Conservation (phyloP, 225 moss, liverwort and hornwort species). For the Antitrichia curtipendula region DNA sequence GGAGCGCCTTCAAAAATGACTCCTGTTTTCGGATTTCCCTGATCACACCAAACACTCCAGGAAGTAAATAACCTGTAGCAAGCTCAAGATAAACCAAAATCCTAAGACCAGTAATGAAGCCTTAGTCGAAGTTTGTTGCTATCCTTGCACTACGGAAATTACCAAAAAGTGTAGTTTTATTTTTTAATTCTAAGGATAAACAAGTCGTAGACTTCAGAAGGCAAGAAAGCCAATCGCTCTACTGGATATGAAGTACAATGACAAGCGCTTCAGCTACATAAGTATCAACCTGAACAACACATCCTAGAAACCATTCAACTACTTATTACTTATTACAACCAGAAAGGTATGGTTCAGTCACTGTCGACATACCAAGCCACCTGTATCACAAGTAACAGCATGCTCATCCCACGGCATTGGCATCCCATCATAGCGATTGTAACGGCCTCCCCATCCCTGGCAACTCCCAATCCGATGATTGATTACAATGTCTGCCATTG, state of each 20-base stretch:
- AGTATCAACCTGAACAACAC: not conserved
- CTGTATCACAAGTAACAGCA: conserved; percentile 85
- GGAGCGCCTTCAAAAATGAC: conserved; percentile 82
- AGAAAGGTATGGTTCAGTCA: not conserved
- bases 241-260: not conserved
- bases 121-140: not conserved
- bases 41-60: not conserved
- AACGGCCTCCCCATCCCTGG: conserved; percentile 54
- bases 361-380: conserved; percentile 66
- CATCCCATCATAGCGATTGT: conserved; percentile 97
- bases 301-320: not conserved
- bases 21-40: conserved; percentile 94
- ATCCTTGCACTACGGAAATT: not conserved
- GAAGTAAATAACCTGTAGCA: not conserved
- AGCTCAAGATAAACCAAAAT: not conserved
- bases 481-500: conserved; percentile 94
- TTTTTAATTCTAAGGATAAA: not conserved
- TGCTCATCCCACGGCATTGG: conserved; percentile 99
- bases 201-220: not conserved
- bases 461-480: conserved; percentile 91
- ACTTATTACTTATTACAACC: not conserved
- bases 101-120: not conserved
- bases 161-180: not conserved
- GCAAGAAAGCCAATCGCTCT: not conserved
- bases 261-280: not conserved